Evolutionary conservation across 1,284 basidiomycete species (phyloP).

Genomic region (Sutorius eximius): DNA sequence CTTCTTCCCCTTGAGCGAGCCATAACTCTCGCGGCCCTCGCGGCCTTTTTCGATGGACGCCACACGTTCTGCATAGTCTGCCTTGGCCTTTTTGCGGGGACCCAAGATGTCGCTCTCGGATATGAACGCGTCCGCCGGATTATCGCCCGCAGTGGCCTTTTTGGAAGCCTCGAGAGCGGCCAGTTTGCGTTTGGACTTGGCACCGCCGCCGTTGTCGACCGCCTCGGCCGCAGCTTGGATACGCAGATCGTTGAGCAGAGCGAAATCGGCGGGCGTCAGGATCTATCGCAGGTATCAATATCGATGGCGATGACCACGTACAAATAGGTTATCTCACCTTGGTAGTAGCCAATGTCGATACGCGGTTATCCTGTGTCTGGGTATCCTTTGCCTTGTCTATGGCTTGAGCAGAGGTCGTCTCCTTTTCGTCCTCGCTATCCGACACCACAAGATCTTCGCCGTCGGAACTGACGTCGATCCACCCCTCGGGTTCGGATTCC

Average conservation of each 20-base stretch:
- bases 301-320: neutral
- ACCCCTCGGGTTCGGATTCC: conserved; percentile 71
- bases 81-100: conserved; percentile 91
- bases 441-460: conserved; percentile 73
- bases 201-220: conserved; percentile 71
- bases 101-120: conserved; percentile 94
- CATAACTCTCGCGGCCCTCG: conserved; percentile 95
- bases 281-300: conserved; percentile 56
- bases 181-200: conserved; percentile 85
- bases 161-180: conserved; percentile 72
- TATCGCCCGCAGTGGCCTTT: conserved; percentile 47
- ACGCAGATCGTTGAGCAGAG: conserved; percentile 87
- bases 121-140: conserved; percentile 66
- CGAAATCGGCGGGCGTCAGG: conserved; percentile 96
- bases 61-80: conserved; percentile 93
- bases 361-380: conserved; percentile 35
- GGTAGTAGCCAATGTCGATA: conserved; percentile 73
- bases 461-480: conserved; percentile 85
- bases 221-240: conserved; percentile 78
- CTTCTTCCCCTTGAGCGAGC: conserved; percentile 86
- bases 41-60: conserved; percentile 90
- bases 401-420: conserved; percentile 35
- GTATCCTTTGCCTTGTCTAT: conserved; percentile 33
- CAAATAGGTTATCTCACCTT: conserved; percentile 48
- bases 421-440: conserved; percentile 82